Evolutionary conservation across 805 yeast genomes (phyloP), one percentile per base, ranked within the genome.

Genomic region (Limtongia smithiae): DNA sequence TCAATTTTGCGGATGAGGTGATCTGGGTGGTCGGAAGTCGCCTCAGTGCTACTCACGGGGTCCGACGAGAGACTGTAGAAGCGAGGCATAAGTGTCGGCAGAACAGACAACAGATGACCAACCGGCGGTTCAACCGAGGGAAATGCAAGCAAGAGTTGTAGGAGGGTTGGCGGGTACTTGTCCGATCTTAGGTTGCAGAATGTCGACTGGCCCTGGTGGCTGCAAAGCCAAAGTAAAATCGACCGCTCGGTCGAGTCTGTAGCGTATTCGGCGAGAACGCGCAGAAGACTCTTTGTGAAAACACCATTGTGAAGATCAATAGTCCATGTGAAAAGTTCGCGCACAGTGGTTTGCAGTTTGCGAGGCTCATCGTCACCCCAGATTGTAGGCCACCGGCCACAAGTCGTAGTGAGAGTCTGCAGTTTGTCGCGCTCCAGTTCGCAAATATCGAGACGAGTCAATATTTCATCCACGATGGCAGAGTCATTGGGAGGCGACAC

Each of bases 91-190:
- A 88, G 77, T 2, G 71, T 59, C 8, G 95, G 95, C 53, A 87
- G 71, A 25, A 83, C 68, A 55, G 85, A 90, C 35, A 83, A 69
- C 12, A 84, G 60, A 59, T 80, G 78, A 42, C 76, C 79, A 44
- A 84, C 60, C 0, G 95, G 94, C 20, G 88, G 78, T 38, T 63
- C 71, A 36, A 85, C 68, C 3, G 82, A 75, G 51, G 76, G 77
- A 61, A 87, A 87, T 59, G 89, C 96, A 48, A 78, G 74, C 6
- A 87, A 60, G 0, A 83, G 82, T 62, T 87, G 95, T 22, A 85
- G 61, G 4, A 87, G 75, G 45, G 88, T 50, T 5, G 62, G 60
- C 5, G 62, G 60, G 28, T 33, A 37, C 7, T 47, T 12, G 4
- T 57, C 44, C 8, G 57, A 51, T 7, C 63, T 49, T 21, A 60